These are phyloP conservation scores for Candida ipomoeae DNA, from an alignment of 805 yeast genomes.

Conservation along the genomic window DNA sequence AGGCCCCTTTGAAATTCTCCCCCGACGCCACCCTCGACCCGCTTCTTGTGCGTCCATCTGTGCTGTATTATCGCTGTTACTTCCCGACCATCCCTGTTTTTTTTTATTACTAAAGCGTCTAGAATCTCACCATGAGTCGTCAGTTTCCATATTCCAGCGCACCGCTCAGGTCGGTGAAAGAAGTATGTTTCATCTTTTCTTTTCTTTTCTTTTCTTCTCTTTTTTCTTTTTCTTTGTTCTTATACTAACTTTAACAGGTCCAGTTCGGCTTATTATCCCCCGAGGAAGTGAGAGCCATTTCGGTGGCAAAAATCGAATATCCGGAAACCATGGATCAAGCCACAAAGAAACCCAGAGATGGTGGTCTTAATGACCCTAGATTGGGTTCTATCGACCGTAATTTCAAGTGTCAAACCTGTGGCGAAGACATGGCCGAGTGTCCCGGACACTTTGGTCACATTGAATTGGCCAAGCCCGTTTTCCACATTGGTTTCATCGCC, in stretches of 20 bases:
- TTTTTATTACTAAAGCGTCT: background rate
- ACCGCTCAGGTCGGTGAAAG: constrained; percentile 94
- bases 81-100: background rate
- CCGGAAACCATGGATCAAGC: constrained; percentile 99
- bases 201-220: background rate
- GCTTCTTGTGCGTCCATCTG: background rate
- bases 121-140: constrained; percentile 34
- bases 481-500: constrained; percentile 94
- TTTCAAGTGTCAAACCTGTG: constrained; percentile 97
- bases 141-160: constrained; percentile 93
- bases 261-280: constrained; percentile 98
- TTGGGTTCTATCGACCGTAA: constrained; percentile 96
- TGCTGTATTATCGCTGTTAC: background rate
- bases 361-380: constrained; percentile 96
- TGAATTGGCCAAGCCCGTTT: constrained; percentile 96
- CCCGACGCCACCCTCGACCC: background rate
- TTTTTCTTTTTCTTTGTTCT: background rate
- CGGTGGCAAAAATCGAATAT: constrained; percentile 95
- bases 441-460: constrained; percentile 99
- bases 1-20: background rate
- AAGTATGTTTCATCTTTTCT: constrained; percentile 48
- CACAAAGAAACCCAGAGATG: constrained; percentile 89
- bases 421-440: constrained; percentile 98
- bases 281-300: constrained; percentile 91
- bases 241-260: constrained; percentile 42